Percentiles rank a stretch among this genome's conserved stretches.
phyloP scores from a whole-genome alignment of 768 basidiomycete genomes.

The Tylopilus subfusipes region DNA sequence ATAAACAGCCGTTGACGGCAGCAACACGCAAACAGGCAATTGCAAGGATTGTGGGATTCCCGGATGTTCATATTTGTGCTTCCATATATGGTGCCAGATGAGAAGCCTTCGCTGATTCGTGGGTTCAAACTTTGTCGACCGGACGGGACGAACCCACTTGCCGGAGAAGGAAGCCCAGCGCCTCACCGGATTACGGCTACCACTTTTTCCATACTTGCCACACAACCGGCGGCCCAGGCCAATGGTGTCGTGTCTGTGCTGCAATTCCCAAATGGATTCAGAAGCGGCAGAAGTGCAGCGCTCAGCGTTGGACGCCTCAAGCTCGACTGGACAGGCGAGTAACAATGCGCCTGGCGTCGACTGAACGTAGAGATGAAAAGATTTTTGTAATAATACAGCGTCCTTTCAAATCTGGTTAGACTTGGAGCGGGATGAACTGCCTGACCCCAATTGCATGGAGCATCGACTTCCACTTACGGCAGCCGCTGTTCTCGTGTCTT shows the following conservation, averaged over 20 bases:
- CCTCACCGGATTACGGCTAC: conserved; percentile 25
- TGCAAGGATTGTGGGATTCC: conserved; percentile 11
- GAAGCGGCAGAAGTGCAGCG: not conserved
- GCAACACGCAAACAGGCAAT: not conserved
- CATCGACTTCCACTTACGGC: conserved; percentile 34
- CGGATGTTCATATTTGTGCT: not conserved
- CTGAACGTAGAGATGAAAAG: not conserved
- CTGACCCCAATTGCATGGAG: conserved; percentile 27
- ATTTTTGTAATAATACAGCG: not conserved
- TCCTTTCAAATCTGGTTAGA: conserved; percentile 17
- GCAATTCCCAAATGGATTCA: not conserved
- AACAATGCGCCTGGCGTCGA: not conserved
- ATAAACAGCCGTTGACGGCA: conserved; percentile 11
- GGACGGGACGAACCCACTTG: conserved; percentile 10
- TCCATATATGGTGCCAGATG: conserved; percentile 9
- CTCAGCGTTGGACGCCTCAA: not conserved
- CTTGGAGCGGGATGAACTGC: conserved; percentile 13
- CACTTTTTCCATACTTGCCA: conserved; percentile 2
- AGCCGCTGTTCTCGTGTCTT: conserved; percentile 37
- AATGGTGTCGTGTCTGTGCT: conserved; percentile 1
- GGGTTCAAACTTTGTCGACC: conserved; percentile 5
- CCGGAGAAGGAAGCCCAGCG: conserved; percentile 18
- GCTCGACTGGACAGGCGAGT: not conserved
- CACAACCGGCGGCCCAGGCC: not conserved
- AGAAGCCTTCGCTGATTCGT: conserved; percentile 17